Percentiles rank a stretch among this genome's conserved stretches.
phyloP scores from a whole-genome alignment of 495 filamentous ascomycete species.

The Ramalina intermedia region DNA sequence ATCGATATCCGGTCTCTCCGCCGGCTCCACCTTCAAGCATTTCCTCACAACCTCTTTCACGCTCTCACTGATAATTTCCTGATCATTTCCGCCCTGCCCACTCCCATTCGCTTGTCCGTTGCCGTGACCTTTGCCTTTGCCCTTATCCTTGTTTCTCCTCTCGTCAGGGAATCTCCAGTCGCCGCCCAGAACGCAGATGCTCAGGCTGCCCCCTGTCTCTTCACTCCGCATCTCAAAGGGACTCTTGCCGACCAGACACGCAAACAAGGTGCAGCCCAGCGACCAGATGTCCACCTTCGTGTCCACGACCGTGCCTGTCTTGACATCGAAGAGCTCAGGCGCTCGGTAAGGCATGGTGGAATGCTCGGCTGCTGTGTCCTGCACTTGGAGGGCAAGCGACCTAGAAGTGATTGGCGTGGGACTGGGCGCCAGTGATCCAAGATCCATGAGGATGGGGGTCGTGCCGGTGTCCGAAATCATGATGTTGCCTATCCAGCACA shows the following conservation, averaged over 20 bases:
- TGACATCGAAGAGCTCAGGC: conserved; percentile 94
- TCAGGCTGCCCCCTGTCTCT: conserved; percentile 87
- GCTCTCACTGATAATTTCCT: conserved; percentile 47
- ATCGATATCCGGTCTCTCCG: conserved; percentile 78
- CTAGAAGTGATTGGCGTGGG: conserved; percentile 89
- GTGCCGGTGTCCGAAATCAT: conserved; percentile 44
- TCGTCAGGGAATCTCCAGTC: conserved; percentile 94
- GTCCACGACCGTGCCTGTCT: conserved; percentile 81
- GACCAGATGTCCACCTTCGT: conserved; percentile 99
- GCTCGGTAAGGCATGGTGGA: conserved; percentile 97
- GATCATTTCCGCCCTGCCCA: conserved; percentile 17
- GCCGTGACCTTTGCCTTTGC: conserved; percentile 27
- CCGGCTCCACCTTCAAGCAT: conserved; percentile 85
- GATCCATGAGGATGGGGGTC: conserved; percentile 91
- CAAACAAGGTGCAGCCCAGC: conserved; percentile 88
- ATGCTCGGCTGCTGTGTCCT: conserved; percentile 90
- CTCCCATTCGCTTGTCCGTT: conserved; percentile 21
- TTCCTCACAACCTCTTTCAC: conserved; percentile 75
- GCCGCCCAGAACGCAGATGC: conserved; percentile 77
- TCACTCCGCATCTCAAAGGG: conserved; percentile 92
- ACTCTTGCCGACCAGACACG: conserved; percentile 87
- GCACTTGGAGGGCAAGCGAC: conserved; percentile 75
- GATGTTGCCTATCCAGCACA: conserved; percentile 51
- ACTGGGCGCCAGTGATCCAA: conserved; percentile 78
- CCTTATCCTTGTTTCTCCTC: conserved; percentile 33